A percentile compares a stretch with the other conserved stretches of the same genome.
Conservation (phyloP, 164 flowering plant genomes). For the Vitis rupestris region DNA sequence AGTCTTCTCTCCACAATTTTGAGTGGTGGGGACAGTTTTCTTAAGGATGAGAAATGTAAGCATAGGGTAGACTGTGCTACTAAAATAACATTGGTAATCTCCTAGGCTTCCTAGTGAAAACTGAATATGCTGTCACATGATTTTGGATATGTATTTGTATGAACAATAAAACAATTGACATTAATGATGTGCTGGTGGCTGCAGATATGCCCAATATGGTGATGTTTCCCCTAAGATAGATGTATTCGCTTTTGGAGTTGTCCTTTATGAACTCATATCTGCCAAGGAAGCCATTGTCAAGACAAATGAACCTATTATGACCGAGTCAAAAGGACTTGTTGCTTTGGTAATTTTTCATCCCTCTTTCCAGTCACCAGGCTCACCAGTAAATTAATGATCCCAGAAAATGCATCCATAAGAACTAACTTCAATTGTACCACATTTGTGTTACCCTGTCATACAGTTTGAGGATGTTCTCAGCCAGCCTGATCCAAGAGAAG, state of each 20-base stretch:
- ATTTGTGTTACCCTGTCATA: background rate
- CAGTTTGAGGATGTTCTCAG: conserved; percentile 80
- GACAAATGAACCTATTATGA: conserved; percentile 26
- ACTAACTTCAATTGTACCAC: background rate
- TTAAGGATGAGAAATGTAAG: too few relatives aligned
- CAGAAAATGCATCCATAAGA: too few relatives aligned
- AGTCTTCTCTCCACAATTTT: too few relatives aligned
- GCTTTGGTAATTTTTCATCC: conserved; percentile 48
- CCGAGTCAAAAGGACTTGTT: conserved; percentile 78
- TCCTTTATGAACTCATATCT: conserved; percentile 81
- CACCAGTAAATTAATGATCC: too few relatives aligned
- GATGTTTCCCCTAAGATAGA: conserved; percentile 84
- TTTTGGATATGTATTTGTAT: too few relatives aligned
- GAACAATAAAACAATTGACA: too few relatives aligned
- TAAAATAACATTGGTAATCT: too few relatives aligned
- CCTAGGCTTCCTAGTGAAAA: too few relatives aligned
- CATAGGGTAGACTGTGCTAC: too few relatives aligned
- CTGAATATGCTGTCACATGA: too few relatives aligned
- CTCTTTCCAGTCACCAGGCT: too few relatives aligned
- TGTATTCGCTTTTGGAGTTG: conserved; percentile 95
- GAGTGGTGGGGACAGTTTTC: too few relatives aligned
- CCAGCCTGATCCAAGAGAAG: conserved; percentile 51
- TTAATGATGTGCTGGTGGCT: conserved; percentile 7
- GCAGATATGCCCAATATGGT: conserved; percentile 86
- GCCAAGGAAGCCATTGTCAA: conserved; percentile 79